Evolutionary conservation across 306 rosid species (phyloP).

Genomic region (Purshia tridentata): DNA sequence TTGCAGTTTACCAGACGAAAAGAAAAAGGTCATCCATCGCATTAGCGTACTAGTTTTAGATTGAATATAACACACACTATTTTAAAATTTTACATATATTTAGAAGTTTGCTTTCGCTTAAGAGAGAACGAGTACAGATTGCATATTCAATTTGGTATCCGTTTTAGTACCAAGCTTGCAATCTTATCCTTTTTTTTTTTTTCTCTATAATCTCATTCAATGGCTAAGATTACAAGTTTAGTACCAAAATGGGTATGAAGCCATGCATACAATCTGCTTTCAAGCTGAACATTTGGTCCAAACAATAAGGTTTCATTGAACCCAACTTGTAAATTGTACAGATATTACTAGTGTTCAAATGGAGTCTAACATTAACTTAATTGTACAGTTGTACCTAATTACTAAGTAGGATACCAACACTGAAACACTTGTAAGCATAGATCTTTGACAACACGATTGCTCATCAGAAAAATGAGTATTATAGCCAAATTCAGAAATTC

Average conservation of each 20-base stretch:
- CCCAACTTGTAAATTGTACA: background rate
- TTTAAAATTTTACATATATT: background rate
- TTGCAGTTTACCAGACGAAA: slow-evolving; percentile 15
- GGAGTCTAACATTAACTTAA: background rate
- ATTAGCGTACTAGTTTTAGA: background rate
- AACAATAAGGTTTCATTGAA: slow-evolving; percentile 17
- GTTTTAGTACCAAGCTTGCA: too few species aligned
- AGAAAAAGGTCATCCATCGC: background rate
- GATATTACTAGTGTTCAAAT: too few species aligned
- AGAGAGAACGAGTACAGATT: too few species aligned
- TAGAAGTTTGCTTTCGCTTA: too few species aligned
- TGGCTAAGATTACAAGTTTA: too few species aligned
- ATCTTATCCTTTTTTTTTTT: too few species aligned
- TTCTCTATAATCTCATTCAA: too few species aligned
- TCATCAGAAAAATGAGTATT: background rate
- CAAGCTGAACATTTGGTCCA: background rate
- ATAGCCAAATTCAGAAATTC: background rate
- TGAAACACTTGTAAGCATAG: background rate
- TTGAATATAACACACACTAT: too few species aligned
- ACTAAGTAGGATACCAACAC: background rate
- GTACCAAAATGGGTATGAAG: too few species aligned
- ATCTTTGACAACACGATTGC: background rate
- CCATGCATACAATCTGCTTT: too few species aligned
- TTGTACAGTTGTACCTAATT: slow-evolving; percentile 1
- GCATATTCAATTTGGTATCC: too few species aligned